Conservation (phyloP, 2,329 filamentous ascomycete species). For the Nemania sp. region DNA sequence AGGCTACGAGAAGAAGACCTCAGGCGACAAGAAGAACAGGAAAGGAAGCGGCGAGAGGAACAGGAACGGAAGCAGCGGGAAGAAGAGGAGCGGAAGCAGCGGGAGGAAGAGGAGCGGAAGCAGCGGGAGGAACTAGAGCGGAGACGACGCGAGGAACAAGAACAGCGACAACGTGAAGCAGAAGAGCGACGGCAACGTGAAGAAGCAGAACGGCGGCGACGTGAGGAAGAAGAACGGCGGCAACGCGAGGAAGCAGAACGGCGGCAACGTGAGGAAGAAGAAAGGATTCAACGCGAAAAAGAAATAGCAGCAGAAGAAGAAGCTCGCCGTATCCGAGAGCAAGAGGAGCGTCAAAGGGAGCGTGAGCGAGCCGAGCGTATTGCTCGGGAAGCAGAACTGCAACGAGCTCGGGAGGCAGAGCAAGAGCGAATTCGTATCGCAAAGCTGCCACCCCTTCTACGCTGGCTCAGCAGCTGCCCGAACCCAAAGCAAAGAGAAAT, state of each 20-base stretch:
- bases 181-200: slow-evolving; percentile 44
- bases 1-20: slow-evolving; percentile 43
- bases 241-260: slow-evolving; percentile 30
- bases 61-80: slow-evolving; percentile 45
- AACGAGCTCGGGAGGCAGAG: slow-evolving; percentile 58
- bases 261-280: slow-evolving; percentile 44
- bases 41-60: slow-evolving; percentile 42
- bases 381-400: slow-evolving; percentile 57
- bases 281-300: slow-evolving; percentile 35
- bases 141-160: slow-evolving; percentile 43
- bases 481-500: slow-evolving; percentile 57
- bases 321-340: slow-evolving; percentile 51
- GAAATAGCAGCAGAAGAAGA: slow-evolving; percentile 38
- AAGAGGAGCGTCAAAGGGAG: slow-evolving; percentile 55
- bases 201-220: slow-evolving; percentile 43
- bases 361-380: slow-evolving; percentile 50
- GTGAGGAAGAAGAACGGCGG: slow-evolving; percentile 40
- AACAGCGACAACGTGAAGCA: slow-evolving; percentile 42
- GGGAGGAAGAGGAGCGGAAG: slow-evolving; percentile 36
- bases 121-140: slow-evolving; percentile 33
- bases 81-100: slow-evolving; percentile 40
- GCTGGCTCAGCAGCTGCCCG: slow-evolving; percentile 60
- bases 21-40: slow-evolving; percentile 44
- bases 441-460: slow-evolving; percentile 63
- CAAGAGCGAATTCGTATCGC: slow-evolving; percentile 59